phyloP scores from a whole-genome alignment of 306 rosid species.

The Senna siamea region DNA sequence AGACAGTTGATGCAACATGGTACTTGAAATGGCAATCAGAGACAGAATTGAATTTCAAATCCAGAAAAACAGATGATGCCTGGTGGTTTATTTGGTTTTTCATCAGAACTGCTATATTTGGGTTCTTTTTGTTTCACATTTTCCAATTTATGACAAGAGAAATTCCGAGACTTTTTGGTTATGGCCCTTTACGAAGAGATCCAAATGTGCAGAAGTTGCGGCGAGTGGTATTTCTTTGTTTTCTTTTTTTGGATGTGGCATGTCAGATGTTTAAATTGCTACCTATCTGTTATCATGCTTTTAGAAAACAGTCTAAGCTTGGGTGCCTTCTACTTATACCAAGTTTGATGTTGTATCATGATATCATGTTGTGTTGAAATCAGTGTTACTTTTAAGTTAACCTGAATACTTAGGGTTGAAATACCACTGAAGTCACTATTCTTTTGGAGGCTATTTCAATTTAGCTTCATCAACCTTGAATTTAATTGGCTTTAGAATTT shows the following conservation, averaged over 20 bases:
- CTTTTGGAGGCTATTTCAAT: no score
- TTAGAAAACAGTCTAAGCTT: conserved; percentile 12
- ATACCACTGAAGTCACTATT: conserved; percentile 7
- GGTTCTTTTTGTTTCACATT: conserved; percentile 64
- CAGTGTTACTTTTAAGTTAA: conserved; percentile 22
- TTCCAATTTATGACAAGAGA: conserved; percentile 56
- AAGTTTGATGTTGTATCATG: conserved; percentile 26
- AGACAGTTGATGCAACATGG: conserved; percentile 78
- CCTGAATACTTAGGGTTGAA: conserved; percentile 2
- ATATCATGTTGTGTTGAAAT: conserved; percentile 10
- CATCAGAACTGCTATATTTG: conserved; percentile 57
- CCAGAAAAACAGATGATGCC: conserved; percentile 53
- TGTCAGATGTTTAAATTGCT: conserved; percentile 19
- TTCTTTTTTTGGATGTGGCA: conserved; percentile 33
- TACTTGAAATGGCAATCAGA: conserved; percentile 90
- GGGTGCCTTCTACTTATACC: conserved; percentile 12
- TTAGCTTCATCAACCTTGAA: conserved; percentile 29
- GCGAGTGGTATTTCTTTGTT: conserved; percentile 74
- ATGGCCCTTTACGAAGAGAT: conserved; percentile 77
- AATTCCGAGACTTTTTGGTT: conserved; percentile 68
- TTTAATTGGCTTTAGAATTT: not conserved
- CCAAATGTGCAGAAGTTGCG: conserved; percentile 68
- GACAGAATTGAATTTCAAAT: conserved; percentile 63
- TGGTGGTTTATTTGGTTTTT: conserved; percentile 68
- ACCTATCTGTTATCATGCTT: conserved; percentile 22